phyloP scores from a whole-genome alignment of 2,329 filamentous ascomycete genomes.

The Exophiala phaeomuriformis region DNA sequence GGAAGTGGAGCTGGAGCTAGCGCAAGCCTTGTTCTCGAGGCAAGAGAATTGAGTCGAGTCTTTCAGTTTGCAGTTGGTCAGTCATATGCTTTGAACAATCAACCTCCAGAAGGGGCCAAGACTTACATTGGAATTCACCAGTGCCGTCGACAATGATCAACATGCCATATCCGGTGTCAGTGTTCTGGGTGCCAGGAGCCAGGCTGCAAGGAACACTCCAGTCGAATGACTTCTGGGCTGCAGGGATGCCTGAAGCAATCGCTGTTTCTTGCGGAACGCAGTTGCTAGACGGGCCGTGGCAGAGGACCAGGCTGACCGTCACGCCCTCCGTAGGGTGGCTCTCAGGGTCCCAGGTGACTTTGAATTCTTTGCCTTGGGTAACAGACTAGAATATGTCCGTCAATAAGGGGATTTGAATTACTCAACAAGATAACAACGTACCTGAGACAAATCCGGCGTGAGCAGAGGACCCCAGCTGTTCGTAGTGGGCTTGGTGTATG shows the following conservation, averaged over 20 bases:
- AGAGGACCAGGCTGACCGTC: conserved; percentile 27
- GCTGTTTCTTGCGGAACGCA: conserved; percentile 19
- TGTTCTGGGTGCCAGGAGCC: conserved; percentile 18
- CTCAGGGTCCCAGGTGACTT: conserved; percentile 24
- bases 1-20: conserved; percentile 3
- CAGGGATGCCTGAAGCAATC: conserved; percentile 23
- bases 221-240: conserved; percentile 18
- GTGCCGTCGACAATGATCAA: conserved; percentile 28
- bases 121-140: conserved; percentile 26
- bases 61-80: background rate
- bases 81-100: background rate
- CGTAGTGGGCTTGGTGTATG: conserved; percentile 25
- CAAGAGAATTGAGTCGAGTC: conserved; percentile 28
- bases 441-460: conserved; percentile 17
- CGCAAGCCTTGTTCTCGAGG: conserved; percentile 13
- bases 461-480: conserved; percentile 25
- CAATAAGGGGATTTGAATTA: background rate
- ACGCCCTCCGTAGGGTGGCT: conserved; percentile 17
- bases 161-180: conserved; percentile 26
- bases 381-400: conserved; percentile 14
- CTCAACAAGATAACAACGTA: background rate
- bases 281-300: conserved; percentile 25
- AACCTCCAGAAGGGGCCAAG: background rate
- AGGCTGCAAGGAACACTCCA: conserved; percentile 26
- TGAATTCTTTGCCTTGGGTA: conserved; percentile 24